Evolutionary conservation across 352 stramenopile genomes (phyloP), one percentile per base, ranked within the genome.

Genomic region (Globisporangium echinulatum): DNA sequence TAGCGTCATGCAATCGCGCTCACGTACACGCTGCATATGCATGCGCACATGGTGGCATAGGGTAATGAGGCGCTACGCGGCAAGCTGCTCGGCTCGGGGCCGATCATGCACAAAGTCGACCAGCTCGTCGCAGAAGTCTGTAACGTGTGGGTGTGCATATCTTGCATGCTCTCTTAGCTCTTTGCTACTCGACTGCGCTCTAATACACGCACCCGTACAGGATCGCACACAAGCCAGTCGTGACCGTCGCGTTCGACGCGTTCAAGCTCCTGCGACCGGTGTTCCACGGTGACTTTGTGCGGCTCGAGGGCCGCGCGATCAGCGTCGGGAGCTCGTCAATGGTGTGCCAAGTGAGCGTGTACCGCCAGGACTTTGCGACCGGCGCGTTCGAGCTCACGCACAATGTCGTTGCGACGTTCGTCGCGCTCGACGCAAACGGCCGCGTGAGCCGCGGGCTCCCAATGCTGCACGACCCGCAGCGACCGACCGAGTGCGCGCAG

Each of bases 31-130:
- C 4, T 46, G 15, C 42, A 46, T 14, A 46, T 13, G 8, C 42
- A 46, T 46, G 5, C 9, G 19, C 36, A 57, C n/a, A 3, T 17
- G 38, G 56, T 40, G 25, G 3, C 8, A 13, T 19, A 82, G 75
- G 73, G 75, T 14, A 67, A 78, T 49, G 75, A 82, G 37, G 65
- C 70, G 36, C 68, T 82, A 56, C 71, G 73, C 43, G 75, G 75
- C 49, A 77, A 81, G 49, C 25, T 76, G 56, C 63, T 85, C 7
- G 73, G 75, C 39, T 77, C 75, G 11, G 75, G 75, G 2, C 75
- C 71, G 36, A 71, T 85, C 42, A 61, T 85, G 52, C 72, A 80
- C 61, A 71, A 72, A 56, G 72, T 85, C 52, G 72, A 82, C 55
- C 67, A 69, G 40, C 67, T 84, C 48, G 70, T 66, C 7, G 68